Percentiles rank a stretch among this genome's conserved stretches.
These are phyloP conservation scores for Picochlorum costavermella DNA, from an alignment of 139 green algal genomes.

Conservation along the genomic window DNA sequence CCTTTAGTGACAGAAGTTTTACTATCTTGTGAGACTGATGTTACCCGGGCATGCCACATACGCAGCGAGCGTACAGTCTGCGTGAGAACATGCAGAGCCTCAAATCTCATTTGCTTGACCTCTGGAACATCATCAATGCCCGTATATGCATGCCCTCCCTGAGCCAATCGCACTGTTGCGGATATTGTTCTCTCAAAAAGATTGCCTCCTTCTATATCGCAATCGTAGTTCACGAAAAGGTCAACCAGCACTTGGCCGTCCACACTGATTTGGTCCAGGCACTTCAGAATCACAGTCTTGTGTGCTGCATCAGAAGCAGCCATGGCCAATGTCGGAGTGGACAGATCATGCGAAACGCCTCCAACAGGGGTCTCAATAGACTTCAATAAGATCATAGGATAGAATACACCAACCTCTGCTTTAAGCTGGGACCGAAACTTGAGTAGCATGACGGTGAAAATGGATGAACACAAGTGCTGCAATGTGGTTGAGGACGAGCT, in stretches of 20 bases:
- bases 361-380: slow-evolving; percentile 54
- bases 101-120: slow-evolving; percentile 43
- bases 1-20: background rate
- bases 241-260: slow-evolving; percentile 75
- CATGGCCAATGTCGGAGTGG: background rate
- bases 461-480: slow-evolving; percentile 67
- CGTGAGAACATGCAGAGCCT: slow-evolving; percentile 71
- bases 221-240: slow-evolving; percentile 94
- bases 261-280: slow-evolving; percentile 55
- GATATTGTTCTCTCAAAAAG: slow-evolving; percentile 81
- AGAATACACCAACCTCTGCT: slow-evolving; percentile 92
- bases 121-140: slow-evolving; percentile 9
- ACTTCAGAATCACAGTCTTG: slow-evolving; percentile 53
- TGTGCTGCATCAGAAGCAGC: slow-evolving; percentile 30
- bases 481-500: slow-evolving; percentile 39
- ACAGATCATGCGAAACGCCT: slow-evolving; percentile 5
- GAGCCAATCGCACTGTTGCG: slow-evolving; percentile 68
- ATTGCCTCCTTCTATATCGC: slow-evolving; percentile 68
- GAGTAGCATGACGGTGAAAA: slow-evolving; percentile 83
- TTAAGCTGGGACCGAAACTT: slow-evolving; percentile 82
- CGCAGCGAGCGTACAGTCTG: slow-evolving; percentile 53
- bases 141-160: slow-evolving; percentile 19
- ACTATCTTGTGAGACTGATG: background rate
- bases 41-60: slow-evolving; percentile 52
- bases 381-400: slow-evolving; percentile 93